These are phyloP conservation scores for Ogataea dorogensis DNA, from an alignment of 805 yeast genomes.

Conservation along the genomic window DNA sequence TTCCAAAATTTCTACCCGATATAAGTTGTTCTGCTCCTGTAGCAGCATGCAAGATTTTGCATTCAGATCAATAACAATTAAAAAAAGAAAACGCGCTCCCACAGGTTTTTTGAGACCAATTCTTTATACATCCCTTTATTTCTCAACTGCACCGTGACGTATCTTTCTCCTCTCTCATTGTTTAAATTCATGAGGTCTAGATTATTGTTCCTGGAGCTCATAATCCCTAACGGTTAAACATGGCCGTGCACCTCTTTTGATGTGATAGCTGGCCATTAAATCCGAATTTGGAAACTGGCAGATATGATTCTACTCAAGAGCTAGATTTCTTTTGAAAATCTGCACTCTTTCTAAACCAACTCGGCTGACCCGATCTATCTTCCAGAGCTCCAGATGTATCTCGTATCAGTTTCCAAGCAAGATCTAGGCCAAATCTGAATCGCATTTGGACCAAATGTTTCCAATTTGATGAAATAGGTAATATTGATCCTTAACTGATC, in stretches of 20 bases:
- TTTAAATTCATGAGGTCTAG: constrained; percentile 1
- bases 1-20: constrained; percentile 1
- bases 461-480: background rate
- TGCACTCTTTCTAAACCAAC: too few species aligned
- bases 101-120: constrained; percentile 1
- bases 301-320: background rate
- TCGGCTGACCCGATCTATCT: too few species aligned
- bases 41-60: background rate
- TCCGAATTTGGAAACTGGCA: background rate
- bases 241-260: background rate
- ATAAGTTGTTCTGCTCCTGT: constrained; percentile 8
- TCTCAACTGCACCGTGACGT: background rate
- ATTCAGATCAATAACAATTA: constrained; percentile 4
- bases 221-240: background rate
- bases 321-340: background rate
- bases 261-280: background rate
- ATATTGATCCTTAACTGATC: background rate
- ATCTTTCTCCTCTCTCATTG: background rate
- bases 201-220: background rate
- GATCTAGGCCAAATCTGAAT: background rate
- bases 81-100: constrained; percentile 5
- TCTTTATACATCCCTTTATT: background rate
- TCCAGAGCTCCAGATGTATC: too few species aligned
- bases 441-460: background rate
- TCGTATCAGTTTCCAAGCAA: too few species aligned